Base-by-base conservation (phyloP, 1,139 yeast species). In the Yamadazyma membranifaciens region DNA sequence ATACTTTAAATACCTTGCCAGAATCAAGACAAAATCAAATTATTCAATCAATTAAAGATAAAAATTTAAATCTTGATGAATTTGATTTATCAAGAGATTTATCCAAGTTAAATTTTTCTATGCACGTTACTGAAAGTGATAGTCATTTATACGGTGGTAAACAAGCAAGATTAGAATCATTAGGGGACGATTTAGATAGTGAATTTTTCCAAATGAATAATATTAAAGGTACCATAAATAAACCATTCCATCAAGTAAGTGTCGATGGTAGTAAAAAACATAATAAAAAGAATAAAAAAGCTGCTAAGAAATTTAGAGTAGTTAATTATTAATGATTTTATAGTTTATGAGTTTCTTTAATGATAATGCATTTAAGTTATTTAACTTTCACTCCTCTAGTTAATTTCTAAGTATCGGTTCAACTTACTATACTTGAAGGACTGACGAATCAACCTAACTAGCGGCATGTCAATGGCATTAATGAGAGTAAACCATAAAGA, bases 171-270 rank as follows among this genome's bases (percentile, higher is more conserved):
- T 73, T 87, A 49, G 81, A 78, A 49, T 81, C 83, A 61, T 85
- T 86, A 13, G 85, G 88, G 31, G 87, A 80, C 42, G 92, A 87
- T 50, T 71, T 89, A 49, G 97, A 89, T 60, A 74, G 79, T 35
- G 96, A 88, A 48, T 91, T 91, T 56, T 91, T 91, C 69, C 73
- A 75, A 44, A 76, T 82, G 81, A 75, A 75, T 44, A 67, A 65
- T 22, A 80, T 83, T 3, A 73, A 74, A 47, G 95, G 95, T 3
- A 78, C 75, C 44, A 57, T 83, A 44, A 70, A 72, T 33, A 69
- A 76, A 20, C 96, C 97, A 9, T 87, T 87, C 74, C 96, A 89
- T 59, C 73, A 75, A 55, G 69, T 63, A 39, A 58, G 49, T 38
- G 56, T 49, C 9, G 57, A 44, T 4, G 65, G 55, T 4, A 63